Evolutionary conservation across 2,329 filamentous ascomycete genomes (phyloP).

Genomic region (Aspergillus sp.): DNA sequence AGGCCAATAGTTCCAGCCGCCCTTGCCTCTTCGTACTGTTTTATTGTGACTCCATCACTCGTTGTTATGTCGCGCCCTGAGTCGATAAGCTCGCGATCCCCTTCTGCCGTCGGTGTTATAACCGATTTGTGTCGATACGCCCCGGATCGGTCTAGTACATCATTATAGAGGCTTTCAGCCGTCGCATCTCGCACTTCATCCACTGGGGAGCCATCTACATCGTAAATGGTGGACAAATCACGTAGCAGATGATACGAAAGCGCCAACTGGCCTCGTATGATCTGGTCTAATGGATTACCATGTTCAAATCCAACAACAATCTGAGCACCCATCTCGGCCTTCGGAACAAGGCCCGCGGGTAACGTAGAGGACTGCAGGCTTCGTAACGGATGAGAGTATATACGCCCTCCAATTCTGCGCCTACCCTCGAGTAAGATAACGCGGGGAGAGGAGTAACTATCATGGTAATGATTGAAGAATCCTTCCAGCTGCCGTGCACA

Average conservation of each 20-base stretch:
- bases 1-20: conserved; percentile 55
- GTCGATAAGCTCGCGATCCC: conserved; percentile 78
- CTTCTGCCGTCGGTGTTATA: conserved; percentile 71
- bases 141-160: conserved; percentile 87
- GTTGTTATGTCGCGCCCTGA: conserved; percentile 74
- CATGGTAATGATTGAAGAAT: conserved; percentile 77
- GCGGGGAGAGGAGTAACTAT: conserved; percentile 65
- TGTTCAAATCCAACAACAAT: conserved; percentile 97
- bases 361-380: conserved; percentile 57
- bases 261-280: conserved; percentile 86
- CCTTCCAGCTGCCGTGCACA: conserved; percentile 88
- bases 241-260: conserved; percentile 81
- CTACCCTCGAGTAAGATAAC: conserved; percentile 85
- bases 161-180: conserved; percentile 91
- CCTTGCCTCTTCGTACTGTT: conserved; percentile 69
- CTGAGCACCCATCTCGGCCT: conserved; percentile 96
- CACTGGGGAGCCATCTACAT: conserved; percentile 63
- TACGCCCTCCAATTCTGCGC: conserved; percentile 81
- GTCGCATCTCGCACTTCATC: conserved; percentile 75
- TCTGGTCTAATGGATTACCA: conserved; percentile 88
- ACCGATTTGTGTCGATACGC: conserved; percentile 80
- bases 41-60: conserved; percentile 70
- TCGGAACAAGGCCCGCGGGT: conserved; percentile 62
- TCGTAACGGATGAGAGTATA: conserved; percentile 77
- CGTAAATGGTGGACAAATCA: conserved; percentile 83